These are phyloP conservation scores for Trichosanthes cucumerina DNA, from an alignment of 306 rosid genomes.

Conservation along the genomic window DNA sequence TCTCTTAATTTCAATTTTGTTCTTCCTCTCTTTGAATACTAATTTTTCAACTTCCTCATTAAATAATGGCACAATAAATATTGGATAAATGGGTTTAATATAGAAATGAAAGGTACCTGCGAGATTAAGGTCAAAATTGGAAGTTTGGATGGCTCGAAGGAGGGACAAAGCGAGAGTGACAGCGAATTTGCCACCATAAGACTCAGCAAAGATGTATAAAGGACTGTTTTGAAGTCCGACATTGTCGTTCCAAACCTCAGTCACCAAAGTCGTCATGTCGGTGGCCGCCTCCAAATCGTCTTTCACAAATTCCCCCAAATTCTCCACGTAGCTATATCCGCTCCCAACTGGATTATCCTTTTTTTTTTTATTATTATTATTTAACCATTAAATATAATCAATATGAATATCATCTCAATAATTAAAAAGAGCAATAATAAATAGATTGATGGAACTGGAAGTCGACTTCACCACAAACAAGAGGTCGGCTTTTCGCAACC, in stretches of 20 bases:
- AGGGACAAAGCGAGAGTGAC: conserved; percentile 66
- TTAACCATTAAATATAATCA: neutral
- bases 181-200: conserved; percentile 88
- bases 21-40: too few relatives aligned
- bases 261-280: conserved; percentile 59
- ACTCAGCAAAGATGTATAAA: conserved; percentile 69
- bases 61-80: too few relatives aligned
- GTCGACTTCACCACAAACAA: neutral
- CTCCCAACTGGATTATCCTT: conserved; percentile 95
- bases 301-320: conserved; percentile 37
- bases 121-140: conserved; percentile 43
- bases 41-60: too few relatives aligned
- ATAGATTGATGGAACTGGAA: neutral
- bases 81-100: too few relatives aligned
- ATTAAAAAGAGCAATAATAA: neutral
- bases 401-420: neutral
- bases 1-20: too few relatives aligned
- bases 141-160: conserved; percentile 40
- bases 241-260: conserved; percentile 34
- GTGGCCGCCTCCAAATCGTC: conserved; percentile 67
- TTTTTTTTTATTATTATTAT: neutral
- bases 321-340: conserved; percentile 82
- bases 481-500: conserved; percentile 9
- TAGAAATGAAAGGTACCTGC: conserved; percentile 32
- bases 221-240: conserved; percentile 67